Evolutionary conservation across 2,329 filamentous ascomycete genomes (phyloP).

Genomic region (Rhytidhysteron rufulum): DNA sequence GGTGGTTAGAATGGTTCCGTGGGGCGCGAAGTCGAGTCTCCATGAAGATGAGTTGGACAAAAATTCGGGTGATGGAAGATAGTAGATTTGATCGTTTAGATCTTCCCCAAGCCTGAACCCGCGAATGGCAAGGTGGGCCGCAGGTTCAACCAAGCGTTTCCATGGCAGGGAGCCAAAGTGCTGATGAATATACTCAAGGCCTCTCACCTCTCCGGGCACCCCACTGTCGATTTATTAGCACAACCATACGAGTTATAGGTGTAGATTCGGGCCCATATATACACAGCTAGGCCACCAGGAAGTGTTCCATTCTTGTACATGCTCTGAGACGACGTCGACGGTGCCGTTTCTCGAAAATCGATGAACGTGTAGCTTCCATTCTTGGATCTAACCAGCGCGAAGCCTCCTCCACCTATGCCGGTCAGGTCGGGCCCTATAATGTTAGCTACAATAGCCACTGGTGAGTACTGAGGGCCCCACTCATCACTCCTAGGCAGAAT

Average conservation of each 20-base stretch:
- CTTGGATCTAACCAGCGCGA: slow-evolving; percentile 68
- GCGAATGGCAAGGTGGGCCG: slow-evolving; percentile 60
- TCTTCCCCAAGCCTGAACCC: slow-evolving; percentile 62
- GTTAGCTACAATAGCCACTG: too few species aligned
- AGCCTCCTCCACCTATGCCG: slow-evolving; percentile 85
- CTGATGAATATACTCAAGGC: slow-evolving; percentile 70
- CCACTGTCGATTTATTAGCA: too few species aligned
- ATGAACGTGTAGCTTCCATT: slow-evolving; percentile 66
- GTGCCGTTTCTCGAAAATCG: slow-evolving; percentile 81
- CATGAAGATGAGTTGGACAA: slow-evolving; percentile 68
- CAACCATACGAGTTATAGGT: too few species aligned
- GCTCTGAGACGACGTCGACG: slow-evolving; percentile 68
- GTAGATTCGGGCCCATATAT: slow-evolving; percentile 23
- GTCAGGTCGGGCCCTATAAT: too few species aligned
- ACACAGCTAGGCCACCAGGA: slow-evolving; percentile 58
- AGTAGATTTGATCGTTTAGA: slow-evolving; percentile 64
- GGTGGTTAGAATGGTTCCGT: slow-evolving; percentile 64
- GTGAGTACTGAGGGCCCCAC: too few species aligned
- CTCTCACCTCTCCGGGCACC: slow-evolving; percentile 69
- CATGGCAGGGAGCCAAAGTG: slow-evolving; percentile 55
- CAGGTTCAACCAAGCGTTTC: slow-evolving; percentile 63
- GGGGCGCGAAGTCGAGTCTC: slow-evolving; percentile 80
- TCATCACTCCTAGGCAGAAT: too few species aligned
- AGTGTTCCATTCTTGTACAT: slow-evolving; percentile 73
- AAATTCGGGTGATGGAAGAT: slow-evolving; percentile 55